Percentiles rank a stretch among this genome's conserved stretches.
Evolutionary conservation across 2,329 filamentous ascomycete genomes (phyloP).

Genomic region (Thelonectria olida): DNA sequence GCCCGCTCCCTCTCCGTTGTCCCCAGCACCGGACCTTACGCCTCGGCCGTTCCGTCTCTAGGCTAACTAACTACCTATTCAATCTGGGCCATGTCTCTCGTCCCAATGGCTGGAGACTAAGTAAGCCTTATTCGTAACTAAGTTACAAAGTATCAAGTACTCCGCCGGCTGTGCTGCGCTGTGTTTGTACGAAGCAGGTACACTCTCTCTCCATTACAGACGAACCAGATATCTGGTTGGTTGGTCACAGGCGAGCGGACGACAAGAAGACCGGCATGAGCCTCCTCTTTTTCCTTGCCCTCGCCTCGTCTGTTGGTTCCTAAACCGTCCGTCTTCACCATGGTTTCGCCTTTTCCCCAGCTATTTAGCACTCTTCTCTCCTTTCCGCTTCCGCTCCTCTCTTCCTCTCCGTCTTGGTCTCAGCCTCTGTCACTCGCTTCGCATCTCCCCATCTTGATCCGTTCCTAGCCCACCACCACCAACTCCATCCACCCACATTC

Average conservation of each 20-base stretch:
- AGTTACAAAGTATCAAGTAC: not conserved
- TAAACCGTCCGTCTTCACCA: constrained; percentile 18
- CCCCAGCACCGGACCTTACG: not conserved
- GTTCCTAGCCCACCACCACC: not conserved
- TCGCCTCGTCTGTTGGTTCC: constrained; percentile 22
- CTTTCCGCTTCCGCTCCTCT: not conserved
- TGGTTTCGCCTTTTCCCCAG: constrained; percentile 20
- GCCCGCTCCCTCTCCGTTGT: not conserved
- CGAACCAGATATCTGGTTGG: not conserved
- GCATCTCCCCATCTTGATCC: not conserved
- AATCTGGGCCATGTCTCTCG: not conserved
- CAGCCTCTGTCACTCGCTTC: not conserved
- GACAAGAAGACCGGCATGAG: not conserved
- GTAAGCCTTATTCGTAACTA: not conserved
- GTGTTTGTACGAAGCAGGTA: not conserved
- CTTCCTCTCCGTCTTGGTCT: not conserved
- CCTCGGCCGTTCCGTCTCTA: not conserved
- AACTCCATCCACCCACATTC: not conserved
- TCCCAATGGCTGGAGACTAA: no score
- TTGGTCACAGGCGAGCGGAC: not conserved
- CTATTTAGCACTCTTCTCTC: not conserved
- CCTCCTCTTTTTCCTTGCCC: not conserved
- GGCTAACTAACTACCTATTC: not conserved
- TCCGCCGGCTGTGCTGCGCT: not conserved
- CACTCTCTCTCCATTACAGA: not conserved